These are phyloP conservation scores for Yamadazyma mexicana DNA, from an alignment of 1,139 yeast species.

Conservation along the genomic window DNA sequence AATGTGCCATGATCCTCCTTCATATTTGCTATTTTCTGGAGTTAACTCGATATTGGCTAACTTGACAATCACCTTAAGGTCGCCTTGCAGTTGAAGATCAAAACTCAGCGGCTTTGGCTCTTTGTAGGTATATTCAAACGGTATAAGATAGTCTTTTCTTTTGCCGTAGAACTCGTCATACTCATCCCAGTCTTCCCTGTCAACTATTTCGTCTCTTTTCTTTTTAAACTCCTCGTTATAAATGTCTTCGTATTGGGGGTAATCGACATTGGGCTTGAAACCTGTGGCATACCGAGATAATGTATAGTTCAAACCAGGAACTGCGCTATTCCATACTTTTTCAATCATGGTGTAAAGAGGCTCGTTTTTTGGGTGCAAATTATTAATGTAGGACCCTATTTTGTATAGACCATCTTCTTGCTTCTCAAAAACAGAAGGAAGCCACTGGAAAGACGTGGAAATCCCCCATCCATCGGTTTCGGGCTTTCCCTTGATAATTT, in stretches of 20 bases:
- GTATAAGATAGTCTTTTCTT: constrained; percentile 14
- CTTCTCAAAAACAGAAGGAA: constrained; percentile 24
- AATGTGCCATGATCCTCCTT: constrained; percentile 48
- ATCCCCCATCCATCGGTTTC: constrained; percentile 12
- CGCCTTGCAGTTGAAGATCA: constrained; percentile 19
- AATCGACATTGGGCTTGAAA: constrained; percentile 15
- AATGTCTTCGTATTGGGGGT: constrained; percentile 15
- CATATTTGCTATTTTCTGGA: constrained; percentile 39
- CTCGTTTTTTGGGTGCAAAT: constrained; percentile 32
- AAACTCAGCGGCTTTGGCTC: constrained; percentile 21
- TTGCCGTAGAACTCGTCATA: neutral
- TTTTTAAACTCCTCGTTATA: neutral
- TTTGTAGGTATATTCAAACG: constrained; percentile 13
- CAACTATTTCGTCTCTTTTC: neutral
- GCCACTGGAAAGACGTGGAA: constrained; percentile 29
- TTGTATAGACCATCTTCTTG: constrained; percentile 15
- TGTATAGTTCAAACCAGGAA: constrained; percentile 26
- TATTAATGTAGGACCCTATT: constrained; percentile 38
- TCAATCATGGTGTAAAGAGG: constrained; percentile 29
- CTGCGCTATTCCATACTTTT: constrained; percentile 20
- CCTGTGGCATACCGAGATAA: constrained; percentile 25
- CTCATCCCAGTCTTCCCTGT: neutral
- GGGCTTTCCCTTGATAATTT: constrained; percentile 16
- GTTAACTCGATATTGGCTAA: constrained; percentile 44
- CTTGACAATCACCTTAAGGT: constrained; percentile 40